Evolutionary conservation across 768 basidiomycete genomes (phyloP).

Genomic region (Mycena latifolia): DNA sequence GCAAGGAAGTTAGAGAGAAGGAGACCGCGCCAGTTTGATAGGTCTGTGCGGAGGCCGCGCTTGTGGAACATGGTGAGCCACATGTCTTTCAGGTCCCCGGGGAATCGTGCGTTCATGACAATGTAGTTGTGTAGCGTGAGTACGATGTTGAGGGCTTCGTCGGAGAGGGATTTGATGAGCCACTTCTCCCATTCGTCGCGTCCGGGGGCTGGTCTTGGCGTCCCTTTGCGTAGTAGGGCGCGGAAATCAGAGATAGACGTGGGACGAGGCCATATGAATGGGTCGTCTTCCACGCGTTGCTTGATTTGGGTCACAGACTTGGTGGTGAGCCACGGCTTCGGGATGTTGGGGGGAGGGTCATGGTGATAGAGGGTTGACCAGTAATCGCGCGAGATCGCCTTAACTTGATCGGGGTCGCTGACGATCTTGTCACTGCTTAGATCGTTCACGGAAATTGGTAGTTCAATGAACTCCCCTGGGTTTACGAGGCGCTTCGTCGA

Average conservation of each 20-base stretch:
- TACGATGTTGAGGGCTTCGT: conserved; percentile 21
- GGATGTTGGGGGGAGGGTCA: conserved; percentile 17
- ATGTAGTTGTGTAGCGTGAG: conserved; percentile 32
- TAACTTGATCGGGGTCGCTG: conserved; percentile 27
- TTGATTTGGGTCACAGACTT: neutral
- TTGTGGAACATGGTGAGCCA: conserved; percentile 30
- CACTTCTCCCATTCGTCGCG: conserved; percentile 31
- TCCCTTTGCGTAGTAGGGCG: conserved; percentile 26
- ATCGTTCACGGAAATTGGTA: conserved; percentile 1
- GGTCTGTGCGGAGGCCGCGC: conserved; percentile 32
- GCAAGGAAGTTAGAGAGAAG: conserved; percentile 32
- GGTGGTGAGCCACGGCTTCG: conserved; percentile 42
- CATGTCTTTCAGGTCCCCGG: conserved; percentile 28
- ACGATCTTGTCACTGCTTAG: neutral
- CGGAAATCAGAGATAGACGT: conserved; percentile 1
- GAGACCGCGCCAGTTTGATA: conserved; percentile 35
- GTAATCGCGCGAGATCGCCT: conserved; percentile 7
- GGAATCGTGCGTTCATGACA: conserved; percentile 31
- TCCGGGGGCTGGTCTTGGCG: conserved; percentile 17
- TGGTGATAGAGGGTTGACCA: neutral
- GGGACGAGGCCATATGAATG: conserved; percentile 2
- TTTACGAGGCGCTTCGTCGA: conserved; percentile 4
- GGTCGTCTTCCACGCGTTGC: neutral
- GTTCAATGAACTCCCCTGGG: conserved; percentile 3
- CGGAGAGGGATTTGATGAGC: conserved; percentile 32